Base-by-base conservation (phyloP, 441 rosid genomes). In the Hura crepitans region DNA sequence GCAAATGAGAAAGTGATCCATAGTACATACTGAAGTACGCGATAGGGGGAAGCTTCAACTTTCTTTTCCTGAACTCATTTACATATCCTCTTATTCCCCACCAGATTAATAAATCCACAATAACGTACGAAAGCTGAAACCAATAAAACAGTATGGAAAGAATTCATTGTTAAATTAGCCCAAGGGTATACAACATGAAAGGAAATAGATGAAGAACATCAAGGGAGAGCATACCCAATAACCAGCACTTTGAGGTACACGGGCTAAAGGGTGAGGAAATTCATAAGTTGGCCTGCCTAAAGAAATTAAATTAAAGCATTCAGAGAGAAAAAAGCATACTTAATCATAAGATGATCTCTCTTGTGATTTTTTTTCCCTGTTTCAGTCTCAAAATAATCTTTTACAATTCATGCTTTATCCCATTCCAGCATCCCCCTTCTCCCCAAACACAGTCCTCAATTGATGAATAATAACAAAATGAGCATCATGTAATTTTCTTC, bases 221-320 rank as follows among this genome's bases (percentile, higher is more conserved):
- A 62, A 60, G 17, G 6, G 66, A 71, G 45, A 71, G 69, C 86
- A 79, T 90, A 95, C 99, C 99, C 99, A 95, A 78, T 95, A 79
- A 65, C 95, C 99, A 83, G 99, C 98, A 75, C 89, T 88, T 72
- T 92, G 97, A 64, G 98, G 87, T 65, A 92, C 99, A 62, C 97
- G 97, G 18, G 98, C 99, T 74, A 92, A 82, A 45, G 99, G 99
- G 69, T 95, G 97, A 76, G 98, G 95, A 79, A 95, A 92, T 81
- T 90, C 99, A 81, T 83, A 83, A 49, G 99, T 95, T 31, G 99
- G 99, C 98, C 99, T 95, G 99, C 85, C 96, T 86, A 95, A 74
- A 62, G 51, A 63, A 35, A 31, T 63, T 67, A 13, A 17, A 50
- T 22, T 28, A 64, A 54, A 49, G 63, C 39, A 56, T 50, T 55